Conservation (phyloP, 768 basidiomycete species). For the Suillus occidentalis region DNA sequence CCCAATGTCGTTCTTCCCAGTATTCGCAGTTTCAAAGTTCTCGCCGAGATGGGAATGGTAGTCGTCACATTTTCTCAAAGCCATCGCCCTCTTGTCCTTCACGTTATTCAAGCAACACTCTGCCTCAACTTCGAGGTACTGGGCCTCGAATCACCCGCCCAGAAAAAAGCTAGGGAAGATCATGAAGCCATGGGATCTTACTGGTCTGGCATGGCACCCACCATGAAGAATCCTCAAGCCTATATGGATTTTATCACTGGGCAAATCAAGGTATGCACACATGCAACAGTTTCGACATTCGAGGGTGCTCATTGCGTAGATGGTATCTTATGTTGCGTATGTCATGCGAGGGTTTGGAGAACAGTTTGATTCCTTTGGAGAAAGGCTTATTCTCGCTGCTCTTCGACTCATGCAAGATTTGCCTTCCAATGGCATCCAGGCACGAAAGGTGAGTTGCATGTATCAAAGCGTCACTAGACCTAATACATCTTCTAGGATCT, state of each 20-base stretch:
- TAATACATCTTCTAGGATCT: constrained; percentile 60
- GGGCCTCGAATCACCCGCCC: constrained; percentile 77
- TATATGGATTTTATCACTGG: constrained; percentile 85
- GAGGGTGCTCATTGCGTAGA: constrained; percentile 43
- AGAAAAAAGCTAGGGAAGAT: constrained; percentile 73
- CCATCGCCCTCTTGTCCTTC: constrained; percentile 62
- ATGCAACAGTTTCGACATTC: neutral
- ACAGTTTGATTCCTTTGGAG: constrained; percentile 72
- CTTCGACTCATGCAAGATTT: constrained; percentile 93
- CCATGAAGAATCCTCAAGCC: constrained; percentile 66
- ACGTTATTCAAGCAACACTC: constrained; percentile 68
- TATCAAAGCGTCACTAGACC: constrained; percentile 1
- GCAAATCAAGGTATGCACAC: constrained; percentile 76
- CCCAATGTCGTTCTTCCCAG: constrained; percentile 62
- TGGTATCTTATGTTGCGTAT: constrained; percentile 90
- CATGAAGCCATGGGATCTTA: constrained; percentile 78
- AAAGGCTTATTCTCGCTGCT: constrained; percentile 75
- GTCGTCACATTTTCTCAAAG: constrained; percentile 89
- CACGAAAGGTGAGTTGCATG: constrained; percentile 63
- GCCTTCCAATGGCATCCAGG: constrained; percentile 77
- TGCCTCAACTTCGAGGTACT: constrained; percentile 79
- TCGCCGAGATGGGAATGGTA: constrained; percentile 91
- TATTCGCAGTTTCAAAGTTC: constrained; percentile 87
- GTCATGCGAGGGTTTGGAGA: constrained; percentile 70
- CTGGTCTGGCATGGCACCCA: constrained; percentile 81